A percentile compares a stretch with the other conserved stretches of the same genome.
Evolutionary conservation across 2,329 filamentous ascomycete genomes (phyloP).

Genomic region (Talaromyces funiculosus): DNA sequence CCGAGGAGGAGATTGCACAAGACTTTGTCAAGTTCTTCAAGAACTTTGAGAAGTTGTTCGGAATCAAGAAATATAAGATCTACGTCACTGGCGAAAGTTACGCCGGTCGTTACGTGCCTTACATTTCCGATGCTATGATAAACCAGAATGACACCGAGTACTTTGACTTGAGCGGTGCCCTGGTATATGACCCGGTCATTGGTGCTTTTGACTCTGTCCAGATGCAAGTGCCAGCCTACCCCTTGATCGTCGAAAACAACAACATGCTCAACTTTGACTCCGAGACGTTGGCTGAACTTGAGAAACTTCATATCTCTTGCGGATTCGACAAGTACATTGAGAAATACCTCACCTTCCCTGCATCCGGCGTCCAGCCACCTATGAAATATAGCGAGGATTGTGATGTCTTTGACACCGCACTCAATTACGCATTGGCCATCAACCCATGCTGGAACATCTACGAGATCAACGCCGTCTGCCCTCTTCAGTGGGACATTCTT

Average conservation of each 20-base stretch:
- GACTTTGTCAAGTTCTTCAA: constrained; percentile 75
- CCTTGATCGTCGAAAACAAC: constrained; percentile 39
- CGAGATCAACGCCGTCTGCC: constrained; percentile 66
- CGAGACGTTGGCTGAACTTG: constrained; percentile 37
- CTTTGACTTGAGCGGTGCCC: constrained; percentile 55
- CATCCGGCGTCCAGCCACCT: constrained; percentile 44
- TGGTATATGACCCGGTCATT: constrained; percentile 68
- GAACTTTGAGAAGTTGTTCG: constrained; percentile 68
- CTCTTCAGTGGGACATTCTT: constrained; percentile 62
- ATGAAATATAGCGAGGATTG: constrained; percentile 48
- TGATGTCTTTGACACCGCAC: constrained; percentile 53
- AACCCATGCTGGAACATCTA: constrained; percentile 82
- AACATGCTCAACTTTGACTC: constrained; percentile 44
- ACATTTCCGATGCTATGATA: constrained; percentile 69
- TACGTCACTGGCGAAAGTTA: constrained; percentile 72
- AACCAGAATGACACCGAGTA: constrained; percentile 62
- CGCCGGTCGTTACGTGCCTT: constrained; percentile 64
- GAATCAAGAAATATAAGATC: constrained; percentile 61
- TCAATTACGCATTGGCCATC: constrained; percentile 46
- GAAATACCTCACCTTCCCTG: constrained; percentile 51
- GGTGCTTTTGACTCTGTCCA: constrained; percentile 31
- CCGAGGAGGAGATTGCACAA: constrained; percentile 61
- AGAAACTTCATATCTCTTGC: constrained; percentile 39
- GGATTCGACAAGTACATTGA: constrained; percentile 43
- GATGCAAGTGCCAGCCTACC: constrained; percentile 33